Evolutionary conservation across 202 grass and related monocot genomes (phyloP).

Genomic region (Schoenoplectus triqueter): DNA sequence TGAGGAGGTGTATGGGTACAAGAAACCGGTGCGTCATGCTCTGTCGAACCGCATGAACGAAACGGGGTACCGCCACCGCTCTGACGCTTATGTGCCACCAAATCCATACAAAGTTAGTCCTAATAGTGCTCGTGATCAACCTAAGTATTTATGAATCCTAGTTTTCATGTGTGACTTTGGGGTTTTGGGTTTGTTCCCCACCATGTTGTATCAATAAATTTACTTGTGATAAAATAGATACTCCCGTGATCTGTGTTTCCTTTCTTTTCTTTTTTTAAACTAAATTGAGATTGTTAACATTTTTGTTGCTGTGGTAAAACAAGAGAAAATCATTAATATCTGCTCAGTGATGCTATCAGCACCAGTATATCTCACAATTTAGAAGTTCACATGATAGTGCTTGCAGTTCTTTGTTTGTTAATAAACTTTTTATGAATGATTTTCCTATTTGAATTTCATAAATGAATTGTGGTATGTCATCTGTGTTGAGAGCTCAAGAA

Average conservation of each 20-base stretch:
- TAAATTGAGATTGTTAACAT: neutral
- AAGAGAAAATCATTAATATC: neutral
- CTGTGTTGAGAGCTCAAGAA: neutral
- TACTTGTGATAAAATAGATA: neutral
- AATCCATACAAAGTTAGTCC: constrained; percentile 54
- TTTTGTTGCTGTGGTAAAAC: neutral
- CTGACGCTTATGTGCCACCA: constrained; percentile 77
- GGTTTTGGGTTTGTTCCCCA: neutral
- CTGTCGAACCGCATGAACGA: constrained; percentile 91
- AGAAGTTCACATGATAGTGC: neutral
- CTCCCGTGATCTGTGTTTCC: neutral
- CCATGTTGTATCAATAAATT: neutral
- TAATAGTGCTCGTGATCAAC: neutral
- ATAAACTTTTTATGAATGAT: neutral
- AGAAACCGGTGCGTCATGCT: constrained; percentile 85
- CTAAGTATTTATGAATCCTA: constrained; percentile 11
- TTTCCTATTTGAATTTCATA: neutral
- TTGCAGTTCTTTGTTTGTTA: neutral
- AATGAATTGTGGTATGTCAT: neutral
- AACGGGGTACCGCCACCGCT: constrained; percentile 60
- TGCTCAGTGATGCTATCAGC: constrained; percentile 2
- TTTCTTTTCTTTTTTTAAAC: neutral
- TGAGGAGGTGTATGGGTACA: constrained; percentile 70
- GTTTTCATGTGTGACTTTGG: neutral
- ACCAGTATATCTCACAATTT: neutral